Evolutionary conservation across 106 monocot genomes (phyloP).

Genomic region (Hemerocallis citrina): DNA sequence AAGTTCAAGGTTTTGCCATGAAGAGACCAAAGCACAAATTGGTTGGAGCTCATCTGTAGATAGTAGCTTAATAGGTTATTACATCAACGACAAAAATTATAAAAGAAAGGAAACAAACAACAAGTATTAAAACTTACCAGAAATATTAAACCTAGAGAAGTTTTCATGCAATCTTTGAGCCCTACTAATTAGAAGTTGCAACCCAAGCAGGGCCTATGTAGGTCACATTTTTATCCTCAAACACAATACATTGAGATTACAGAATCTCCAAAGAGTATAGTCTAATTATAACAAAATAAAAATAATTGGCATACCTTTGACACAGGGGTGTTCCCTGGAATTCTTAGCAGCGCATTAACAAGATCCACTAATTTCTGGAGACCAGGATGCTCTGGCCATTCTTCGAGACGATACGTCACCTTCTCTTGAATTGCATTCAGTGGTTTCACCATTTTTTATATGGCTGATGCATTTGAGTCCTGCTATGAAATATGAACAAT

Average conservation of each 20-base stretch:
- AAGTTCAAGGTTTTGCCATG: slow-evolving; percentile 87
- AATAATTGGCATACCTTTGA: slow-evolving; percentile 49
- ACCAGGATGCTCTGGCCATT: slow-evolving; percentile 85
- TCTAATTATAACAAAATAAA: background rate
- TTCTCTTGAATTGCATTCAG: slow-evolving; percentile 29
- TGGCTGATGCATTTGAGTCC: slow-evolving; percentile 58
- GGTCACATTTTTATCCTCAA: background rate
- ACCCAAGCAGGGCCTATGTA: slow-evolving; percentile 60
- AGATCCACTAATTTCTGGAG: slow-evolving; percentile 53
- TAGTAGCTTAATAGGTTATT: background rate
- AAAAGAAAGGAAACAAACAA: background rate
- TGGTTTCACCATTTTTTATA: slow-evolving; percentile 61
- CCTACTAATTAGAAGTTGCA: slow-evolving; percentile 51
- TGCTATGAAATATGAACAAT: slow-evolving; percentile 13
- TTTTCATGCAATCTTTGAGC: slow-evolving; percentile 51
- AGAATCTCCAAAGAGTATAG: too few species aligned
- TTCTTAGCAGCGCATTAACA: slow-evolving; percentile 36
- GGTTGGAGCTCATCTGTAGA: slow-evolving; percentile 52
- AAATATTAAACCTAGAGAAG: slow-evolving; percentile 38
- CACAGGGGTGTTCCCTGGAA: slow-evolving; percentile 43
- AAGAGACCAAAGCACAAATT: slow-evolving; percentile 31
- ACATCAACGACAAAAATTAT: slow-evolving; percentile 2
- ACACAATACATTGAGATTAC: background rate
- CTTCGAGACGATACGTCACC: slow-evolving; percentile 34
- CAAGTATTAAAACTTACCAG: slow-evolving; percentile 27